Evolutionary conservation across 768 basidiomycete species (phyloP), one percentile per base, ranked within the genome.

Genomic region (Boletus eberwhitei): DNA sequence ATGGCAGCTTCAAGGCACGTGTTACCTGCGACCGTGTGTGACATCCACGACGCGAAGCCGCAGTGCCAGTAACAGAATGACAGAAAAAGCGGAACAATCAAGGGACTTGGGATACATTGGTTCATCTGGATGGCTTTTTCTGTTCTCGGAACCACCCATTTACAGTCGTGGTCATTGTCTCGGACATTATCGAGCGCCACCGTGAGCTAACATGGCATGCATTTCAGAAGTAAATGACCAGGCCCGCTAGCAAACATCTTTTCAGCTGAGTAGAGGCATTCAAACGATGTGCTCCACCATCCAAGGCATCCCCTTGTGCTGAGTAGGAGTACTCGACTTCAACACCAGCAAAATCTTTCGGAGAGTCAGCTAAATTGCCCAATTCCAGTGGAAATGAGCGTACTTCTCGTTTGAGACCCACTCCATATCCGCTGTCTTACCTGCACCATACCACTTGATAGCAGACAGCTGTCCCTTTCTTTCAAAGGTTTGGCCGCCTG

Each of bases 341-440:
- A 77, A 57, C 76, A 77, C 75, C 75, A 77, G 52, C 70, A 72
- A 56, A 75, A 78, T 55, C 76, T 77, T 50, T 22, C 32, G 14
- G 52, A 24, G 16, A 12, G 34, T 50, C 34, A 53, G 51, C 32
- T 13, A 14, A 14, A 21, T 50, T 40, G 19, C 22, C 19, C 22
- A 24, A 32, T 37, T 7, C 34, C 24, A 26, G 42, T 17, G 34
- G 17, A 26, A 43, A 24, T 22, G 36, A 31, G 54, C 71, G 48
- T 34, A 78, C 79, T 74, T 78, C 59, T 83, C 81, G 44, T 82
- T 82, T 48, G 74, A 73, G 32, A 71, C 42, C 81, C 81, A 83
- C 13, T 69, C 64, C 16, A 81, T 60, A 24, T 71, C 63, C 8
- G 52, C 54, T 8, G 65, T 62, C 2, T 59, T 29, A 53, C 74